Conservation (phyloP, 108 stramenopile genomes). For the Pseudonitzschia multiseries region DNA sequence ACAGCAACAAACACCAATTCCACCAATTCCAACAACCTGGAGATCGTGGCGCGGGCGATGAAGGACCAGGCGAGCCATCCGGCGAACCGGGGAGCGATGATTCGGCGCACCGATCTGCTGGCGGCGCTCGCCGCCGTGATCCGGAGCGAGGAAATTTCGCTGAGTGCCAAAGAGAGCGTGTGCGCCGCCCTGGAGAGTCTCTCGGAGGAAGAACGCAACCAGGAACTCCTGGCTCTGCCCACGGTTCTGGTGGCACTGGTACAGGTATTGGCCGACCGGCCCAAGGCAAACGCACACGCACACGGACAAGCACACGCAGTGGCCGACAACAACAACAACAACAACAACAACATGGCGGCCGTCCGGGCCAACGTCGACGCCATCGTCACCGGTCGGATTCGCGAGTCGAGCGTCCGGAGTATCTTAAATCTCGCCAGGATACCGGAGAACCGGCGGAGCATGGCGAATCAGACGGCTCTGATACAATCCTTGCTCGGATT, state of each 20-base stretch:
- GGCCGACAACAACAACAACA: background rate
- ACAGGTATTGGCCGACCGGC: conserved; percentile 4
- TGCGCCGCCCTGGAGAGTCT: conserved; percentile 32
- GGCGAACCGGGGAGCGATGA: conserved; percentile 34
- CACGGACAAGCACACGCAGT: background rate
- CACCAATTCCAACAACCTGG: conserved; percentile 8
- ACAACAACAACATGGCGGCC: background rate
- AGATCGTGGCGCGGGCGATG: conserved; percentile 37
- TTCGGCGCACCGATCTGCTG: conserved; percentile 21
- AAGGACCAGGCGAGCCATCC: conserved; percentile 40
- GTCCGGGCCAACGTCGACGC: background rate
- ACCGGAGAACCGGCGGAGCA: conserved; percentile 21
- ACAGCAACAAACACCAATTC: background rate
- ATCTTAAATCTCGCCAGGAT: conserved; percentile 30
- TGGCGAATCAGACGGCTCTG: conserved; percentile 31
- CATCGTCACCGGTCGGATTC: background rate
- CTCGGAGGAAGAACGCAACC: conserved; percentile 27
- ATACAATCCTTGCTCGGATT: conserved; percentile 43
- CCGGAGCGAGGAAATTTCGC: conserved; percentile 8
- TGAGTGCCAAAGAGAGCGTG: conserved; percentile 38
- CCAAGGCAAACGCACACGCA: background rate
- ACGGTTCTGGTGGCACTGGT: conserved; percentile 29
- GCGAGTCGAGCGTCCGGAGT: conserved; percentile 25
- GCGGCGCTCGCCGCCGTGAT: conserved; percentile 22
- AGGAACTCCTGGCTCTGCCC: conserved; percentile 12